Percentiles rank a stretch among this genome's conserved stretches.
These are phyloP conservation scores for Fusarium abutilonis DNA, from an alignment of 2,329 filamentous ascomycete species.

Conservation along the genomic window DNA sequence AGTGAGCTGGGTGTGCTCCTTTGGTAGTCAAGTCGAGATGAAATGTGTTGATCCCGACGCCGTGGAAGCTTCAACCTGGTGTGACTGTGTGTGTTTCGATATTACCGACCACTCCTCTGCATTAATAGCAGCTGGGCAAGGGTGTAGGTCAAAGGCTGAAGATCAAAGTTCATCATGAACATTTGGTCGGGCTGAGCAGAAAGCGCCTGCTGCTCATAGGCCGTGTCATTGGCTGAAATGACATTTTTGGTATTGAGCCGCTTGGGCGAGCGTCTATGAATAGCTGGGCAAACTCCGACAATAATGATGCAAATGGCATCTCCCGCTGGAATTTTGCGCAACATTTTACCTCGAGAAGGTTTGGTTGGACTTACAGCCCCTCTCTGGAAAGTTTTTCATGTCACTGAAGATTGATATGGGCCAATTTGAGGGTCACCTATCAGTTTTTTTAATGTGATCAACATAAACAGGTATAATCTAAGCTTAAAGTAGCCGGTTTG, in stretches of 20 bases:
- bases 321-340: not conserved
- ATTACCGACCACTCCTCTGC: conserved; percentile 30
- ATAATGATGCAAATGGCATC: not conserved
- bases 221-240: not conserved
- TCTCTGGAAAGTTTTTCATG: not conserved
- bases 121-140: conserved; percentile 4
- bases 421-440: no score
- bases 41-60: conserved; percentile 50
- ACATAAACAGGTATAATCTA: no score
- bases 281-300: not conserved
- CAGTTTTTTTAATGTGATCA: no score
- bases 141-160: conserved; percentile 28
- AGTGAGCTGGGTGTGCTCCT: conserved; percentile 45
- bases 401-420: not conserved
- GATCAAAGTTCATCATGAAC: conserved; percentile 4
- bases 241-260: not conserved
- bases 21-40: conserved; percentile 54
- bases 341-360: not conserved
- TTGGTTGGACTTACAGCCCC: not conserved
- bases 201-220: not conserved
- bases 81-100: conserved; percentile 45
- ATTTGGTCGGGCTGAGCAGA: not conserved
- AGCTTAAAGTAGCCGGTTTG: no score
- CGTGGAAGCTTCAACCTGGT: conserved; percentile 43
- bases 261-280: not conserved